Conservation (phyloP, 768 basidiomycete species). For the Auriscalpium vulgare region DNA sequence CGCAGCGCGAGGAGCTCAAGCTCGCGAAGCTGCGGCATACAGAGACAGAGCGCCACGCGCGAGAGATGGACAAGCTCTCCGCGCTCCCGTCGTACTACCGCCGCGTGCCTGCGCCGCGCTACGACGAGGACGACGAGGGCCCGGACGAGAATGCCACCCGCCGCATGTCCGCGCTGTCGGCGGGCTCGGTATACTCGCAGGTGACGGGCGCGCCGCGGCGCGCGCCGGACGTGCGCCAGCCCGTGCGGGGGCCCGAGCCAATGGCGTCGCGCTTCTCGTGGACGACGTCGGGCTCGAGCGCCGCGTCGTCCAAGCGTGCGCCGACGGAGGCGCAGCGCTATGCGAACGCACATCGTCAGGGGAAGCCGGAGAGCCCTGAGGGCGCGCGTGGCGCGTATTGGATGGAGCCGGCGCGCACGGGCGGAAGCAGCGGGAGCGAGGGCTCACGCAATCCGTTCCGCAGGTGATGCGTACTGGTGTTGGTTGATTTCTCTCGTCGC, state of each 20-base stretch:
- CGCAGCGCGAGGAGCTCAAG: conserved; percentile 36
- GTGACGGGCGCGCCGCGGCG: conserved; percentile 54
- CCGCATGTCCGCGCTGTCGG: conserved; percentile 22
- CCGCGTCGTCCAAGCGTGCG: conserved; percentile 23
- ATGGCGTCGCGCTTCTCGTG: conserved; percentile 42
- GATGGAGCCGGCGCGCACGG: conserved; percentile 36
- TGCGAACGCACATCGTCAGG: conserved; percentile 33
- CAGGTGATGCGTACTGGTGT: conserved; percentile 21
- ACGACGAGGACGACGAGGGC: conserved; percentile 2
- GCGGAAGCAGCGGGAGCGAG: conserved; percentile 8
- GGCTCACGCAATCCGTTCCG: conserved; percentile 46
- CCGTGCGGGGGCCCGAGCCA: conserved; percentile 32
- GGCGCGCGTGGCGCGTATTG: conserved; percentile 31
- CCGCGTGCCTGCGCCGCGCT: conserved; percentile 9
- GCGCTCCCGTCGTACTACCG: conserved; percentile 31
- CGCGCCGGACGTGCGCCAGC: conserved; percentile 67
- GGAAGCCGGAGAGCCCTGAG: conserved; percentile 13
- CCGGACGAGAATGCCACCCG: conserved; percentile 4
- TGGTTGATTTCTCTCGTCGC: not conserved
- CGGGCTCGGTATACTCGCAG: conserved; percentile 59
- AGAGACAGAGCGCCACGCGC: conserved; percentile 42
- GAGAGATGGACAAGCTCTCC: conserved; percentile 29
- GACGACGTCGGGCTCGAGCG: conserved; percentile 34
- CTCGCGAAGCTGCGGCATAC: conserved; percentile 42
- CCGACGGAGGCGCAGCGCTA: conserved; percentile 57